Evolutionary conservation across 208 protist genomes (phyloP).

Genomic region (Wallacemonas sp.): DNA sequence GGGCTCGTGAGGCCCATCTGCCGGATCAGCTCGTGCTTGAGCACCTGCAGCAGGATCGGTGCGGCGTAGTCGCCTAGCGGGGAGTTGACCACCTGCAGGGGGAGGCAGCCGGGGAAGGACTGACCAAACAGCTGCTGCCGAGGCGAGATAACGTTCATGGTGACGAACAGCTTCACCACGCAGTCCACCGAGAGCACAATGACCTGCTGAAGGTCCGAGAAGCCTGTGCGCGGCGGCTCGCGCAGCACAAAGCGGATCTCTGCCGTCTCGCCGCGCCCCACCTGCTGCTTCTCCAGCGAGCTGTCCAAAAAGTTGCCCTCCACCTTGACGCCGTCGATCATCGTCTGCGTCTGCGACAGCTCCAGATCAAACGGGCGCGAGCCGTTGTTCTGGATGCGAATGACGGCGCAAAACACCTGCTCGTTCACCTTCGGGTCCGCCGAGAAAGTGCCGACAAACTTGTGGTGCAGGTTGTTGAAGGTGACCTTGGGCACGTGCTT

Average conservation of each 20-base stretch:
- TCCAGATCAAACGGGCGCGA: conserved; percentile 41
- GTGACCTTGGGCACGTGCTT: conserved; percentile 60
- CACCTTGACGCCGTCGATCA: conserved; percentile 68
- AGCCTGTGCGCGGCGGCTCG: conserved; percentile 38
- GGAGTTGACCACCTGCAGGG: conserved; percentile 65
- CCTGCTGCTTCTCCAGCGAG: conserved; percentile 41
- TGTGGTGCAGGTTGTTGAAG: conserved; percentile 54
- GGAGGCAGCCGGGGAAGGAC: conserved; percentile 65
- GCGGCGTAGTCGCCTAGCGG: conserved; percentile 71
- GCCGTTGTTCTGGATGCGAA: conserved; percentile 68
- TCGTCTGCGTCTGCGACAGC: conserved; percentile 66
- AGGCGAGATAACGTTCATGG: conserved; percentile 66
- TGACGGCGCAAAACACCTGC: conserved; percentile 41
- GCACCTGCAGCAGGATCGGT: conserved; percentile 79
- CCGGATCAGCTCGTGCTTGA: conserved; percentile 79
- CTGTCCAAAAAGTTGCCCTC: conserved; percentile 55
- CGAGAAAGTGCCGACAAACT: conserved; percentile 54
- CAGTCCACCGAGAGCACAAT: conserved; percentile 69
- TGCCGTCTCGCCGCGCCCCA: conserved; percentile 62
- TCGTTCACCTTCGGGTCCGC: conserved; percentile 26
- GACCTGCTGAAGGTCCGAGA: conserved; percentile 73
- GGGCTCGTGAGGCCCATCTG: conserved; percentile 68
- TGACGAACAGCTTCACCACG: conserved; percentile 71
- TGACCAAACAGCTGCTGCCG: conserved; percentile 60
- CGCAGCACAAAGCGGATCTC: conserved; percentile 54